phyloP scores from a whole-genome alignment of 176 grass and related monocot genomes.

The Otatea glauca region DNA sequence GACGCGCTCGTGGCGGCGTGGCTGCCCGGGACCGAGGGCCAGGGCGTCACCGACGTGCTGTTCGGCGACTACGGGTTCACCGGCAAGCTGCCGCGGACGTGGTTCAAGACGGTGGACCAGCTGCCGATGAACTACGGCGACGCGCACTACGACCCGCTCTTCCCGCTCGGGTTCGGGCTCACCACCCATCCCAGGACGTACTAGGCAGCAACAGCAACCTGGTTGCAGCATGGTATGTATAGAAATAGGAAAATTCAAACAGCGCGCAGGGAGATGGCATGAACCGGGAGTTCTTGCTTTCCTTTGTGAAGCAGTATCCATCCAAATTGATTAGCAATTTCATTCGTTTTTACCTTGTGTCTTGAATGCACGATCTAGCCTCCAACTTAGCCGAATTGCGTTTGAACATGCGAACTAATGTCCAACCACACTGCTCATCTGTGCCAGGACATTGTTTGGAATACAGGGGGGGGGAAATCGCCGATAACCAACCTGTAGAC shows the following conservation, averaged over 20 bases:
- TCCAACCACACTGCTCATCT: too few relatives aligned
- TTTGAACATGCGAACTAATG: not conserved
- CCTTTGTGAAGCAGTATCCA: not conserved
- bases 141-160: conserved; percentile 77
- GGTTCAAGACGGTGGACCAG: conserved; percentile 97
- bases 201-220: not conserved
- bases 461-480: too few relatives aligned
- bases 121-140: conserved; percentile 95
- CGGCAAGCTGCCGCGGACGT: conserved; percentile 85
- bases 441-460: too few relatives aligned
- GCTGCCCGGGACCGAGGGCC: conserved; percentile 85
- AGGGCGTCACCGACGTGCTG: conserved; percentile 83
- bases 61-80: conserved; percentile 91
- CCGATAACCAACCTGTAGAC: too few relatives aligned
- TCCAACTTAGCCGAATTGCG: not conserved
- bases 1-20: conserved; percentile 86
- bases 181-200: conserved; percentile 54
- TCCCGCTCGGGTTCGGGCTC: conserved; percentile 78
- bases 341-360: not conserved
- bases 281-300: conserved; percentile 34
- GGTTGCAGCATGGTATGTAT: not conserved
- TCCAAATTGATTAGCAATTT: not conserved
- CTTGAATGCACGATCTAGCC: not conserved
- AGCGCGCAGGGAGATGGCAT: not conserved
- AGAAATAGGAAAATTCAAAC: conserved; percentile 13